Conservation (phyloP, 2,329 filamentous ascomycete genomes). For the Helminthosporium solani region DNA sequence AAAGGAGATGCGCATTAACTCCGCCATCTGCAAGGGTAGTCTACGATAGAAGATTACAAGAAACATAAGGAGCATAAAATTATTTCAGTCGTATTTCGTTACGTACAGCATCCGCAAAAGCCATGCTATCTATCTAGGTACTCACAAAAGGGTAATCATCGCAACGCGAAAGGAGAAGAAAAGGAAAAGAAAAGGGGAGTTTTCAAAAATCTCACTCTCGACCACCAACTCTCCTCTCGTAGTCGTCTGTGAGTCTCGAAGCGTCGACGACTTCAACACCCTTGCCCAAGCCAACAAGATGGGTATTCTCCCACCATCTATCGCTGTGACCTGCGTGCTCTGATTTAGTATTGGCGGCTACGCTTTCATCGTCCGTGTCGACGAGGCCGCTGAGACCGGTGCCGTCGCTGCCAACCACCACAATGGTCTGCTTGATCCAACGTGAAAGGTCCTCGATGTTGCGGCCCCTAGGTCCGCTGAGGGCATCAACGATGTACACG, state of each 20-base stretch:
- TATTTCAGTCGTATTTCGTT: conserved; percentile 6
- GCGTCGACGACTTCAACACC: conserved; percentile 87
- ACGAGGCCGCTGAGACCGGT: conserved; percentile 55
- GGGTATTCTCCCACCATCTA: conserved; percentile 76
- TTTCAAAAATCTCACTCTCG: conserved; percentile 33
- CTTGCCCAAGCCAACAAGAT: conserved; percentile 81
- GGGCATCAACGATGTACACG: conserved; percentile 83
- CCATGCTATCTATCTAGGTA: background rate
- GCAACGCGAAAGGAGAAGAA: conserved; percentile 5
- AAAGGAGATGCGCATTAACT: conserved; percentile 24
- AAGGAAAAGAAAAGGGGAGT: background rate
- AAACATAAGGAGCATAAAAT: background rate
- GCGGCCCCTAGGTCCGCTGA: conserved; percentile 73
- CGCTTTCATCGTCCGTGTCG: conserved; percentile 59
- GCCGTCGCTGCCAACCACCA: conserved; percentile 57
- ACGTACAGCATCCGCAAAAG: background rate
- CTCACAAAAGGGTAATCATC: conserved; percentile 10
- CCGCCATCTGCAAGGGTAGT: conserved; percentile 17
- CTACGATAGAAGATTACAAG: conserved; percentile 19
- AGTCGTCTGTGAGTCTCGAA: conserved; percentile 80
- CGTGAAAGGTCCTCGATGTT: conserved; percentile 65
- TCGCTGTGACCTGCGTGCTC: conserved; percentile 44
- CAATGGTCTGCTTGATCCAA: conserved; percentile 63
- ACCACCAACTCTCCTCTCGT: conserved; percentile 74
- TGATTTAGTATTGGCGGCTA: conserved; percentile 24